A percentile compares a stretch with the other conserved stretches of the same genome.
phyloP scores from a whole-genome alignment of 805 yeast genomes.

The Pichia phayaonensis region DNA sequence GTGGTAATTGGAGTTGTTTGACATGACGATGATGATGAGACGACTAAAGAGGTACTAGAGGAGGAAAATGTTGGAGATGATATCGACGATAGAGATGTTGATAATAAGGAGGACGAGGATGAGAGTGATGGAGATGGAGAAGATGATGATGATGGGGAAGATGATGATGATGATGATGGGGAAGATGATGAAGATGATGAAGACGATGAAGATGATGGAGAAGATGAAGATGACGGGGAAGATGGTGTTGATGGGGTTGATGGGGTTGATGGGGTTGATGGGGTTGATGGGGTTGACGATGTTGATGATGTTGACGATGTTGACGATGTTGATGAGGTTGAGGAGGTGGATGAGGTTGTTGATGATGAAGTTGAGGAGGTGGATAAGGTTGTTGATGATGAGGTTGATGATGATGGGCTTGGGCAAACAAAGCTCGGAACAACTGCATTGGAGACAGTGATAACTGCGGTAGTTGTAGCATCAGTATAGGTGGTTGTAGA shows the following conservation, averaged over 20 bases:
- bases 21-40: conserved; percentile 1
- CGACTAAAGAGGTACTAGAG: not conserved
- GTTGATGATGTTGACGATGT: not conserved
- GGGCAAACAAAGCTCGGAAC: conserved; percentile 7
- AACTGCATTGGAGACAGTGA: conserved; percentile 3
- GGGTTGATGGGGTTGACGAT: not conserved
- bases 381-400: not conserved
- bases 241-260: not conserved
- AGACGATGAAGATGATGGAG: not conserved
- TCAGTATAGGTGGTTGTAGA: not conserved
- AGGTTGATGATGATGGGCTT: not conserved
- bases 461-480: not conserved
- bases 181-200: not conserved
- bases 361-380: not conserved
- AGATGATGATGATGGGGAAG: not conserved
- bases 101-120: not conserved
- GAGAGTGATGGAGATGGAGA: not conserved
- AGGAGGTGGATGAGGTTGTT: not conserved
- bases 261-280: conserved; percentile 1
- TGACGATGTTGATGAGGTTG: not conserved
- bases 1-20: not conserved
- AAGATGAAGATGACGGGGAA: not conserved
- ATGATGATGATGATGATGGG: not conserved
- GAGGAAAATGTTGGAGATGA: conserved; percentile 4
- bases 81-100: conserved; percentile 1